Conservation (phyloP, 495 filamentous ascomycete species). For the Clavariopsis aquatica region DNA sequence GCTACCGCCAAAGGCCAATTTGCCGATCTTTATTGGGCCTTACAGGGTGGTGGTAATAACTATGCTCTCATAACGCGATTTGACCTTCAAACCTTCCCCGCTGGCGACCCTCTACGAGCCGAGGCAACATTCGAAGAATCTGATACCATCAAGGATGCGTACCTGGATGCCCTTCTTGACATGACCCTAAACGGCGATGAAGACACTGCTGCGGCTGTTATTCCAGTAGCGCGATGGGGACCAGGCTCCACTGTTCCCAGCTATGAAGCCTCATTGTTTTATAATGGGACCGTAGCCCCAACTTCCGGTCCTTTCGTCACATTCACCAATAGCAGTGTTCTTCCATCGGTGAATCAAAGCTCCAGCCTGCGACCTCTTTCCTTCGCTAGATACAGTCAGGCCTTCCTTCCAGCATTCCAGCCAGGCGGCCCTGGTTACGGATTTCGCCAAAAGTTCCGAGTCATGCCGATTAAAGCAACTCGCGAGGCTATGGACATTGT, state of each 20-base stretch:
- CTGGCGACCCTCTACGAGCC: not conserved
- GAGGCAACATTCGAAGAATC: conserved; percentile 3
- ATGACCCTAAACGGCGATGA: conserved; percentile 3
- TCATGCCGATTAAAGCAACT: not conserved
- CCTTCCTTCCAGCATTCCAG: conserved; percentile 2
- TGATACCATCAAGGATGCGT: not conserved
- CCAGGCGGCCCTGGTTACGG: conserved; percentile 2
- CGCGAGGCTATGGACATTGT: conserved; percentile 8
- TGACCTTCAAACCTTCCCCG: conserved; percentile 2
- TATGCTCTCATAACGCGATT: conserved; percentile 15
- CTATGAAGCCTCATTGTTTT: conserved; percentile 23
- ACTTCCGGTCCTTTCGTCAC: not conserved
- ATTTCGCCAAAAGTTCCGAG: conserved; percentile 5
- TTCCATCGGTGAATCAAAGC: not conserved
- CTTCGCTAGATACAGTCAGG: not conserved
- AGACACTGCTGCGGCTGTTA: conserved; percentile 13
- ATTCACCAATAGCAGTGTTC: conserved; percentile 5
- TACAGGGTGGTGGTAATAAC: conserved; percentile 10
- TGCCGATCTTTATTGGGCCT: conserved; percentile 11
- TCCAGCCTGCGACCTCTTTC: conserved; percentile 6
- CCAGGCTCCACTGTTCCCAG: conserved; percentile 43
- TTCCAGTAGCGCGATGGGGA: not conserved
- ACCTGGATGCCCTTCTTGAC: not conserved
- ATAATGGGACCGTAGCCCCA: not conserved
- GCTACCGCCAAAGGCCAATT: not conserved